phyloP scores from a whole-genome alignment of 495 filamentous ascomycete species.

The Penicillium diatomitis region DNA sequence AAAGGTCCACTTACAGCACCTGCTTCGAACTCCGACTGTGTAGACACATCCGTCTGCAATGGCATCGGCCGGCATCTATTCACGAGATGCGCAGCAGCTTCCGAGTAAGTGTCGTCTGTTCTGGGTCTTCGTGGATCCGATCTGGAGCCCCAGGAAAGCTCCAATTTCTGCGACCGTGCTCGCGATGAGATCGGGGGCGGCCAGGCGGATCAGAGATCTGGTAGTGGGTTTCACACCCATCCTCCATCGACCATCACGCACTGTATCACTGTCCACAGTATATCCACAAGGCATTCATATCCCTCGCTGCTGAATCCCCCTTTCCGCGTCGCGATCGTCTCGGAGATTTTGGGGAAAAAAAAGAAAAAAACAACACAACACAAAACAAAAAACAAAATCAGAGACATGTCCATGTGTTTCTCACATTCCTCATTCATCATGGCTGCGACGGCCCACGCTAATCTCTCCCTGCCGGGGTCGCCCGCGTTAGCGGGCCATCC shows the following conservation, averaged over 20 bases:
- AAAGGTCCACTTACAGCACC: no score
- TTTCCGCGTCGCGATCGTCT: no score
- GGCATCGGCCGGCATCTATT: constrained; percentile 19
- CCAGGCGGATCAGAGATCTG: not conserved
- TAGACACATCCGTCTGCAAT: constrained; percentile 3
- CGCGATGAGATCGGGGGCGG: not conserved
- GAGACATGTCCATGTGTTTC: not conserved
- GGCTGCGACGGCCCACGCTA: not conserved
- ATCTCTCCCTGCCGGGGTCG: constrained; percentile 1
- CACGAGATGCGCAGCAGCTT: constrained; percentile 16
- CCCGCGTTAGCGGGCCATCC: constrained; percentile 6
- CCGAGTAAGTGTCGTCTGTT: constrained; percentile 11
- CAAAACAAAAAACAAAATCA: not conserved
- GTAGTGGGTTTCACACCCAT: not conserved
- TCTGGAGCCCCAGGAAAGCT: not conserved
- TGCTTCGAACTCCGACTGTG: no score
- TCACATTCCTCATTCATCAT: not conserved
- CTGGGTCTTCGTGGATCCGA: not conserved
- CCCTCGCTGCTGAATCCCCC: no score
- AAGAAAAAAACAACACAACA: no score
- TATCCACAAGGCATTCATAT: no score
- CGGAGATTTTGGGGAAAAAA: no score
- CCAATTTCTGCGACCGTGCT: not conserved
- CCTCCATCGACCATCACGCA: no score
- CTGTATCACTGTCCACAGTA: no score